phyloP scores from a whole-genome alignment of 2,329 filamentous ascomycete species.

The Colletotrichum caudatum region DNA sequence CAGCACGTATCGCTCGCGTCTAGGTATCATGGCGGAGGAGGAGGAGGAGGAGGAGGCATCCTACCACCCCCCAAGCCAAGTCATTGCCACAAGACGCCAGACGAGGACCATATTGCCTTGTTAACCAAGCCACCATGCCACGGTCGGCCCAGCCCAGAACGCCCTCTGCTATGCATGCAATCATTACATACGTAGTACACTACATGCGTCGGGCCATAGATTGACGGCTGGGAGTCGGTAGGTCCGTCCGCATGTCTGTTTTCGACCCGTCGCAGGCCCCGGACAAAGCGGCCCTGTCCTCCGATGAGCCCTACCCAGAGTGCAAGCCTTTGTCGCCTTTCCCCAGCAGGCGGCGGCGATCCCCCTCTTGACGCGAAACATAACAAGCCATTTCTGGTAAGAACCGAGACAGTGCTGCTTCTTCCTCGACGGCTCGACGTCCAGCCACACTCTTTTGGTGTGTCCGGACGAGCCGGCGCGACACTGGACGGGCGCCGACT shows the following conservation, averaged over 20 bases:
- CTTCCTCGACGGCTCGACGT: not conserved
- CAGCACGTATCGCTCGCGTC: no score
- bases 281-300: conserved; percentile 8
- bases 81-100: not conserved
- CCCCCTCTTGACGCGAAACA: conserved; percentile 35
- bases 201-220: not conserved
- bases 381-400: conserved; percentile 34
- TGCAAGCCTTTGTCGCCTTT: conserved; percentile 20
- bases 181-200: not conserved
- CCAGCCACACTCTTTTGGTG: not conserved
- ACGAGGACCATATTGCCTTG: not conserved
- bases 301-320: not conserved
- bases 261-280: conserved; percentile 34
- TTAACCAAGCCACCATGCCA: not conserved
- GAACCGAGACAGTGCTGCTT: conserved; percentile 20
- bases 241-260: conserved; percentile 34
- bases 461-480: conserved; percentile 28
- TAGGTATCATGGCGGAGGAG: not conserved
- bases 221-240: conserved; percentile 4
- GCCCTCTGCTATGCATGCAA: not conserved
- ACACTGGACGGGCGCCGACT: conserved; percentile 28
- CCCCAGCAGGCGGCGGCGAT: conserved; percentile 18
- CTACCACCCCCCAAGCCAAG: not conserved
- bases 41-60: not conserved
- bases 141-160: not conserved